phyloP scores from a whole-genome alignment of 192 early-diverging fungal genomes.

The Coemansia sp. region DNA sequence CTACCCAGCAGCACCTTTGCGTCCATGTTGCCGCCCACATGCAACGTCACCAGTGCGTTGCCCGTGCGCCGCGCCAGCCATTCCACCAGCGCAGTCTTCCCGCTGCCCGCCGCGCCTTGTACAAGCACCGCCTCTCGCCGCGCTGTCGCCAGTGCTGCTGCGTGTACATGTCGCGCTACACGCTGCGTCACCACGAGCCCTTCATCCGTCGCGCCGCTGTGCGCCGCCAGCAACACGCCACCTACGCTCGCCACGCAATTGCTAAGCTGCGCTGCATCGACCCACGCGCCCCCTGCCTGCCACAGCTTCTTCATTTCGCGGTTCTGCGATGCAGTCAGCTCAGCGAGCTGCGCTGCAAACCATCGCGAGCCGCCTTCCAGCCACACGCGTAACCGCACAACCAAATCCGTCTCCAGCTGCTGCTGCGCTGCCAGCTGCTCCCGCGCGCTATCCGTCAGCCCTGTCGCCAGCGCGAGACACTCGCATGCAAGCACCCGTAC shows the following conservation, averaged over 20 bases:
- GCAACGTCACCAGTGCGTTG: constrained; percentile 84
- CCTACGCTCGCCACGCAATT: constrained; percentile 40
- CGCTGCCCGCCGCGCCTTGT: constrained; percentile 79
- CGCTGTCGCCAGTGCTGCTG: constrained; percentile 82
- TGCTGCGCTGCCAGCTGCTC: constrained; percentile 14
- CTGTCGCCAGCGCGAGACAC: constrained; percentile 23
- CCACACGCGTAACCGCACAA: constrained; percentile 23
- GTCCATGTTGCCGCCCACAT: constrained; percentile 95
- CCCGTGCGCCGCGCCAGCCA: constrained; percentile 79
- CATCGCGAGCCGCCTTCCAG: constrained; percentile 25
- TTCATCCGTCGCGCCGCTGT: constrained; percentile 12
- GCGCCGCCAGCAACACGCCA: constrained; percentile 48
- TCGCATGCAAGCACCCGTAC: constrained; percentile 41
- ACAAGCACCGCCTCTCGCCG: constrained; percentile 84
- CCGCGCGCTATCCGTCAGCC: constrained; percentile 26
- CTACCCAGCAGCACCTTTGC: constrained; percentile 93
- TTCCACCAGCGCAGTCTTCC: constrained; percentile 90
- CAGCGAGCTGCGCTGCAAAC: constrained; percentile 11
- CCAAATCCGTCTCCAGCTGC: background rate
- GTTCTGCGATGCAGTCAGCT: constrained; percentile 17
- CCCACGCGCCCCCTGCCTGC: constrained; percentile 22
- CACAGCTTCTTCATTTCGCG: constrained; percentile 9
- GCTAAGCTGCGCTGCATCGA: constrained; percentile 22
- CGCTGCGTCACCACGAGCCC: constrained; percentile 75
- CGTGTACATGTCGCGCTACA: constrained; percentile 72